phyloP scores from a whole-genome alignment of 192 early-diverging fungal species.

The Coemansia umbellata region DNA sequence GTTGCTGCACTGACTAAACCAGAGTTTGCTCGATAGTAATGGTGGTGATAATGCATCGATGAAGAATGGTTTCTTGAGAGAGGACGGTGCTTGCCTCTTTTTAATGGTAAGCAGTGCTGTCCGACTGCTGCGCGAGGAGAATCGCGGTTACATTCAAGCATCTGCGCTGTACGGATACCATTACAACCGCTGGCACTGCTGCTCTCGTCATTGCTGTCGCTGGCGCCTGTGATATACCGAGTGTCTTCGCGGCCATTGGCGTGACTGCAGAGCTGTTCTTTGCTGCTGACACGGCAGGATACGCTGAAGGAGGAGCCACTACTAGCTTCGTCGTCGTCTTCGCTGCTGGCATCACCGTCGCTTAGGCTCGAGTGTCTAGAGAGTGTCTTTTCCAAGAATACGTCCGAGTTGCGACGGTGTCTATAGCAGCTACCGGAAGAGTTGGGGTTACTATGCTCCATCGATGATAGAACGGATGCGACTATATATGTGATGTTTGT shows the following conservation, averaged over 20 bases:
- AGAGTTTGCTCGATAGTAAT: neutral
- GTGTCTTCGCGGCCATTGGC: no score
- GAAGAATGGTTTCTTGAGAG: constrained; percentile 11
- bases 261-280: no score
- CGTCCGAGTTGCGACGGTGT: constrained; percentile 34
- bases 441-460: neutral
- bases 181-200: neutral
- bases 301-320: neutral
- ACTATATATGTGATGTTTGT: no score
- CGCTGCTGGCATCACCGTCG: constrained; percentile 4
- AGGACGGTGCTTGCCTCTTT: neutral
- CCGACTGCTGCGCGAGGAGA: no score
- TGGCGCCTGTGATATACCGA: no score
- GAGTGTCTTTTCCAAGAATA: constrained; percentile 11
- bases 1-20: neutral
- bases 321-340: constrained; percentile 2
- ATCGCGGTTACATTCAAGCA: no score
- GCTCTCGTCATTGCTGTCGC: neutral
- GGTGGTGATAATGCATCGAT: neutral
- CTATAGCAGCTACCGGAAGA: constrained; percentile 18
- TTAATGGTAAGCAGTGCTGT: no score
- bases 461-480: no score
- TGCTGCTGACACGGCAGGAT: no score
- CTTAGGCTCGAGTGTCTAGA: constrained; percentile 5
- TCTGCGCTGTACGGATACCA: no score